These are phyloP conservation scores for Willaertia magna DNA, from an alignment of 208 protist genomes.

Conservation along the genomic window DNA sequence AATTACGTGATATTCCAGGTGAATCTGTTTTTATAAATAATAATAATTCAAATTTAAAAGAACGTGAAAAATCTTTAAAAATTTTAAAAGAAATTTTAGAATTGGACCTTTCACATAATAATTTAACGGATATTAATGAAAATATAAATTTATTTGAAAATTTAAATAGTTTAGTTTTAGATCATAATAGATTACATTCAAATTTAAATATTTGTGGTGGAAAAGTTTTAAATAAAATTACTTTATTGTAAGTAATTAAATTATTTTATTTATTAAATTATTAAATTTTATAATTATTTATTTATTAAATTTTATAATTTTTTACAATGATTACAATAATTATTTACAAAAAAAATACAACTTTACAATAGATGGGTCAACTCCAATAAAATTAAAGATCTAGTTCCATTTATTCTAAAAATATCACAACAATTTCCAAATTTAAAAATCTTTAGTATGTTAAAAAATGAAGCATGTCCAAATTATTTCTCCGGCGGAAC, in stretches of 20 bases:
- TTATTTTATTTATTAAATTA: background rate
- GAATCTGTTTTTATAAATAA: background rate
- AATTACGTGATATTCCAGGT: background rate
- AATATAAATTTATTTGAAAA: background rate
- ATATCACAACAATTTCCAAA: background rate
- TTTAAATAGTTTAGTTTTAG: background rate
- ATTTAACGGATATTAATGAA: background rate
- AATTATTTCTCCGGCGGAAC: background rate
- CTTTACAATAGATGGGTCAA: background rate
- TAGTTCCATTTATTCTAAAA: background rate
- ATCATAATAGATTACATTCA: background rate
- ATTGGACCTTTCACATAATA: background rate
- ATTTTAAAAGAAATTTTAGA: background rate
- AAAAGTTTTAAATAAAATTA: background rate
- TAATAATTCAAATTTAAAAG: no score
- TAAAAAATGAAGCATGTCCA: slow-evolving; percentile 9
- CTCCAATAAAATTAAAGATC: background rate
- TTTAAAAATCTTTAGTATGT: background rate
- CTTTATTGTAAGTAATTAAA: background rate
- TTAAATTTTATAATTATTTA: background rate
- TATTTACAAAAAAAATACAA: background rate
- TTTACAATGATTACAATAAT: background rate
- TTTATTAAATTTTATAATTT: background rate
- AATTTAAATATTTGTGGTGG: background rate
- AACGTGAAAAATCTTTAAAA: no score